Evolutionary conservation across 2,329 filamentous ascomycete genomes (phyloP), one percentile per base, ranked within the genome.

Genomic region (Herpotrichia juniperi): DNA sequence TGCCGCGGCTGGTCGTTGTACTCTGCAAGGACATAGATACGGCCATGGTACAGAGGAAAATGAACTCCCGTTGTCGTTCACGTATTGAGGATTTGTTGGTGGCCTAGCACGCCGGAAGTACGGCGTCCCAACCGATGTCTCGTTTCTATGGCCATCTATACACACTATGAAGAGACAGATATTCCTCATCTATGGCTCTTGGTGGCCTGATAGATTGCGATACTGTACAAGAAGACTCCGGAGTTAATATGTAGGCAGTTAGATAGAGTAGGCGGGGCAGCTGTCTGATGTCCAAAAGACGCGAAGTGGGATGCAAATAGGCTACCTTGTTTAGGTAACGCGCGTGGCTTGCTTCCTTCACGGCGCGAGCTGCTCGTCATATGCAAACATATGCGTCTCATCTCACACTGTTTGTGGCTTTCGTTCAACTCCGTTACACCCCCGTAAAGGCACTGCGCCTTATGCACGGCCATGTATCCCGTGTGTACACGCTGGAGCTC

Each of bases 191-290:
- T 50, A 32, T 34, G 53, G 32, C 56, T 54, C 58, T 56, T 56
- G 53, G 51, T 49, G 56, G 56, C 30, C 39, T 61, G 58, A 63
- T 58, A 59, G 54, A 58, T 42, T 44, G 51, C 24, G n/a, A 52
- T n/a, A 30, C 21, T 6, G 28, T 24, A 28, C 17, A n/a, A 47
- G 45, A 42, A 35, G 42, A 42, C 35, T 11, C 28, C 22, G 25
- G 45, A 30, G 25, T 47, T 53, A 62, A 59, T 61, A 39, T 53
- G 55, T 43, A 45, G 25, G 46, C 51, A 51, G 53, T 54, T 44
- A 57, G 50, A 56, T 61, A 53, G 56, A 57, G 54, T 58, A 52
- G 57, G 51, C 42, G 49, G 50, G 57, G 42, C 31, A 50, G 37
- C 25, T 21, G 24, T 32, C 31, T 50, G 34, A 8, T 44, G 19